A percentile compares a stretch with the other conserved stretches of the same genome.
Evolutionary conservation across 352 stramenopile genomes (phyloP).

Genomic region (Globisporangium spiculum): DNA sequence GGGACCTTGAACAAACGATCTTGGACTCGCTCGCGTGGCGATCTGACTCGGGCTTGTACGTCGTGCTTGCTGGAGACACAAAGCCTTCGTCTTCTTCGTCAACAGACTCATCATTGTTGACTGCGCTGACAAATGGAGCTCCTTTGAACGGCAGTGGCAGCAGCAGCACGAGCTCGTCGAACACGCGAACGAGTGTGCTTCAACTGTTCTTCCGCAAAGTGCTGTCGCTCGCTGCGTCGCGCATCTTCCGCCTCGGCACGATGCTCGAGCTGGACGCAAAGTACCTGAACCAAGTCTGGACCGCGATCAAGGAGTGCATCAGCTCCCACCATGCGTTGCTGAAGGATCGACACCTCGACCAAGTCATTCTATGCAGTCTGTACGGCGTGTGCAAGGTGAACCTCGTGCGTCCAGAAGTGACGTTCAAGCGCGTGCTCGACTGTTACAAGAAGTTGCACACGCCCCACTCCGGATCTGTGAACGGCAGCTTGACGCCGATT

Average conservation of each 20-base stretch:
- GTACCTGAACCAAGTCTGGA: conserved; percentile 86
- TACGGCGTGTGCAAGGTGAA: conserved; percentile 88
- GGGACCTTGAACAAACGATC: conserved; percentile 82
- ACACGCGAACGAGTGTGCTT: conserved; percentile 46
- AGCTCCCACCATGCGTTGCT: conserved; percentile 59
- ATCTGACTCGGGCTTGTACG: conserved; percentile 69
- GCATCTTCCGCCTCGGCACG: conserved; percentile 72
- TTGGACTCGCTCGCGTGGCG: conserved; percentile 75
- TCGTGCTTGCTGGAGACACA: conserved; percentile 42
- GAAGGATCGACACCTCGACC: conserved; percentile 73
- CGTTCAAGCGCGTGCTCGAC: conserved; percentile 78
- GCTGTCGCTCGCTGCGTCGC: conserved; percentile 71
- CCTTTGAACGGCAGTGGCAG: conserved; percentile 4
- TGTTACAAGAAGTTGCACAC: conserved; percentile 71
- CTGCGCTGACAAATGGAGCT: conserved; percentile 17
- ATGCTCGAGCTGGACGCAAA: conserved; percentile 68
- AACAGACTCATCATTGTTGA: conserved; percentile 2
- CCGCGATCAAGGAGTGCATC: conserved; percentile 79
- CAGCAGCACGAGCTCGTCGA: neutral
- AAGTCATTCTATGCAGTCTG: conserved; percentile 81
- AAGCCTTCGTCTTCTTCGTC: conserved; percentile 8
- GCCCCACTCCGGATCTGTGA: conserved; percentile 21
- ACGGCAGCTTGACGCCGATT: conserved; percentile 25
- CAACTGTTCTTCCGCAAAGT: conserved; percentile 88
- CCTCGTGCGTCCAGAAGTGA: conserved; percentile 53